These are phyloP conservation scores for Hyphopichia buzzinii DNA, from an alignment of 1,139 yeast genomes.

Conservation along the genomic window DNA sequence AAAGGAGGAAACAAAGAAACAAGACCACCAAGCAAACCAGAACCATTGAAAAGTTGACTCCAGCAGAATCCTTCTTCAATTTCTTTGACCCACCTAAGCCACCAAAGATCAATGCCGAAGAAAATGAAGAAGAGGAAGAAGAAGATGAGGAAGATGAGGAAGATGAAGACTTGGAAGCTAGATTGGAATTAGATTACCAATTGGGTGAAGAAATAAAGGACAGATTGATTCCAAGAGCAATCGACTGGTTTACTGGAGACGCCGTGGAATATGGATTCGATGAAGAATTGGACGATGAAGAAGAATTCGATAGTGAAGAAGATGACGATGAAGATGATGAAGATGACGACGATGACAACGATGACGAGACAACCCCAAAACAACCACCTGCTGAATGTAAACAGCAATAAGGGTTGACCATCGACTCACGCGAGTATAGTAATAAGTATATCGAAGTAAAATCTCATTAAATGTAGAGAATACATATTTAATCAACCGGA, in stretches of 20 bases:
- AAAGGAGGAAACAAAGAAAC: constrained; percentile 96
- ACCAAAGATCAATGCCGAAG: constrained; percentile 48
- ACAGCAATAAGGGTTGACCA: constrained; percentile 46
- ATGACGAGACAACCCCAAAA: constrained; percentile 38
- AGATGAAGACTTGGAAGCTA: constrained; percentile 75
- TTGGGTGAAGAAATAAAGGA: constrained; percentile 96
- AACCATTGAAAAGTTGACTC: constrained; percentile 91
- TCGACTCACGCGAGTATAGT: no score
- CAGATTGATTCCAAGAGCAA: constrained; percentile 90
- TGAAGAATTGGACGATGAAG: constrained; percentile 45
- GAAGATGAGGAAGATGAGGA: constrained; percentile 57
- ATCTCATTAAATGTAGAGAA: no score
- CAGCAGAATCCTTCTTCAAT: constrained; percentile 90
- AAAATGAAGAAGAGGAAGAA: constrained; percentile 34
- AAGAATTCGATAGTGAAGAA: constrained; percentile 50
- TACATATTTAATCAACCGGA: no score
- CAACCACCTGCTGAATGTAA: constrained; percentile 85
- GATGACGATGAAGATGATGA: constrained; percentile 40
- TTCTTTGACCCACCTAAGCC: constrained; percentile 93
- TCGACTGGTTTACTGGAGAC: constrained; percentile 97
- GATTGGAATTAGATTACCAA: constrained; percentile 90
- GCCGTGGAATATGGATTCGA: constrained; percentile 67
- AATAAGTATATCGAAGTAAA: no score
- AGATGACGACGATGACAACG: constrained; percentile 53
- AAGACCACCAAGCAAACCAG: constrained; percentile 97